Percentiles rank a stretch among this genome's conserved stretches.
These are phyloP conservation scores for Raffaelea albimanens DNA, from an alignment of 2,329 filamentous ascomycete species.

Conservation along the genomic window DNA sequence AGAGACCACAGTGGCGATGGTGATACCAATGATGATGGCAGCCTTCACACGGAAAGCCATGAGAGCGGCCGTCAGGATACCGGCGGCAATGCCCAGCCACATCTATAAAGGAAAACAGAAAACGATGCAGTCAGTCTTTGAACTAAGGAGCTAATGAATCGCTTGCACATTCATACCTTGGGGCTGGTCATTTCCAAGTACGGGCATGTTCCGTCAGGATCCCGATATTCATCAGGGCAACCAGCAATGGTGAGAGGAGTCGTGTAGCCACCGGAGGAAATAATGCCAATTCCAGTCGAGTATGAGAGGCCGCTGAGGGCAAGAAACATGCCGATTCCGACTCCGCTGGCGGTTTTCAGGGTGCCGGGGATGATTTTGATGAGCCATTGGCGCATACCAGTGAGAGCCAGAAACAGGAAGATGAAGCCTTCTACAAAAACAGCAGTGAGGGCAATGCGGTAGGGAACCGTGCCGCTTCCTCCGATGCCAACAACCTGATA, in stretches of 20 bases:
- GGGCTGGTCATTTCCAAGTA: slow-evolving; percentile 2
- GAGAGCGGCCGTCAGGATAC: slow-evolving; percentile 69
- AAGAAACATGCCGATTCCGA: slow-evolving; percentile 56
- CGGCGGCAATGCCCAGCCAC: slow-evolving; percentile 79
- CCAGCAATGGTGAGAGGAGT: slow-evolving; percentile 73
- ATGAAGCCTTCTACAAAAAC: slow-evolving; percentile 57
- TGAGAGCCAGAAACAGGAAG: slow-evolving; percentile 54
- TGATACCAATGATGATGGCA: slow-evolving; percentile 64
- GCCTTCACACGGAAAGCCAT: slow-evolving; percentile 72
- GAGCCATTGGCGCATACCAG: slow-evolving; percentile 65
- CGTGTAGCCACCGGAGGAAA: slow-evolving; percentile 54
- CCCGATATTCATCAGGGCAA: slow-evolving; percentile 48
- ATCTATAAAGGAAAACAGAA: slow-evolving; percentile 32
- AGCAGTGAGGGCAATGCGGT: slow-evolving; percentile 51
- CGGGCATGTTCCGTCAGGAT: slow-evolving; percentile 21
- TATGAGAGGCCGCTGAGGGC: slow-evolving; percentile 63
- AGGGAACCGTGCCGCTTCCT: slow-evolving; percentile 46
- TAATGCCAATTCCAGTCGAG: slow-evolving; percentile 70
- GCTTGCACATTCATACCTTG: slow-evolving; percentile 4
- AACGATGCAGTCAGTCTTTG: too few relatives aligned
- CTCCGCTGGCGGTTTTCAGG: slow-evolving; percentile 56
- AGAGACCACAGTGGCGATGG: slow-evolving; percentile 61
- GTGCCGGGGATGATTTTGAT: slow-evolving; percentile 55
- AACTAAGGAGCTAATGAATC: neutral
- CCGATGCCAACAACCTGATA: slow-evolving; percentile 57